Percentiles rank a stretch among this genome's conserved stretches.
These are phyloP conservation scores for Ogataea philodendri DNA, from an alignment of 805 yeast genomes.

Conservation along the genomic window DNA sequence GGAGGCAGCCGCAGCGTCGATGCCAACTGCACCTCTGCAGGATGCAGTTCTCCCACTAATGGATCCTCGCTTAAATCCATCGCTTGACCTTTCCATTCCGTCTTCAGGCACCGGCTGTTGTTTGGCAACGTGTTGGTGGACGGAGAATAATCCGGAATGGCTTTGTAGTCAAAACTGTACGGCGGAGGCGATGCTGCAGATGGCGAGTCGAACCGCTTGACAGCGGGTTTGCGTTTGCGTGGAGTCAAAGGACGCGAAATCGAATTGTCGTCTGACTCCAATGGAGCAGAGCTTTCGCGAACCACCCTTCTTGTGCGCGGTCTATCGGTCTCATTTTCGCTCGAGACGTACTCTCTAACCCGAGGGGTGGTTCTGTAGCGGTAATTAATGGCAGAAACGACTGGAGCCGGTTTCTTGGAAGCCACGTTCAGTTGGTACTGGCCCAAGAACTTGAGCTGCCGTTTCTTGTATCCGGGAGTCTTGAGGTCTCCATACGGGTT, in stretches of 20 bases:
- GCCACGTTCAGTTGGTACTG: slow-evolving; percentile 42
- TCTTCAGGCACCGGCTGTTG: slow-evolving; percentile 68
- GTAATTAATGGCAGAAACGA: slow-evolving; percentile 18
- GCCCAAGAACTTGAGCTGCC: slow-evolving; percentile 51
- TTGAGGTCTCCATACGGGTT: slow-evolving; percentile 50
- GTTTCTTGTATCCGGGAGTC: slow-evolving; percentile 43
- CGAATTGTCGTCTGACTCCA: slow-evolving; percentile 33
- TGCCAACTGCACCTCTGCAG: slow-evolving; percentile 86
- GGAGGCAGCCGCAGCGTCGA: slow-evolving; percentile 87
- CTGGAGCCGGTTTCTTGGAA: slow-evolving; percentile 14
- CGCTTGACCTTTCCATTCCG: slow-evolving; percentile 98
- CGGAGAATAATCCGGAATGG: slow-evolving; percentile 84
- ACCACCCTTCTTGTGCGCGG: slow-evolving; percentile 60
- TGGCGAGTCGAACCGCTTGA: slow-evolving; percentile 21
- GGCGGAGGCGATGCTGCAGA: slow-evolving; percentile 42
- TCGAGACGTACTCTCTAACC: slow-evolving; percentile 26
- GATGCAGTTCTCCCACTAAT: slow-evolving; percentile 69
- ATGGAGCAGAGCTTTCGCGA: slow-evolving; percentile 36
- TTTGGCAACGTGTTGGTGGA: slow-evolving; percentile 62
- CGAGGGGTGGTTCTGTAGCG: slow-evolving; percentile 31
- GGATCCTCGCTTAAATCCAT: slow-evolving; percentile 87
- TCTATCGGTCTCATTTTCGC: slow-evolving; percentile 44
- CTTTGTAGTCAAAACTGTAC: slow-evolving; percentile 60
- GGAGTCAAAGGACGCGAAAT: slow-evolving; percentile 36
- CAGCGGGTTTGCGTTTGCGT: slow-evolving; percentile 36